phyloP scores from a whole-genome alignment of 164 flowering plant species.

The Litsea cubeba region DNA sequence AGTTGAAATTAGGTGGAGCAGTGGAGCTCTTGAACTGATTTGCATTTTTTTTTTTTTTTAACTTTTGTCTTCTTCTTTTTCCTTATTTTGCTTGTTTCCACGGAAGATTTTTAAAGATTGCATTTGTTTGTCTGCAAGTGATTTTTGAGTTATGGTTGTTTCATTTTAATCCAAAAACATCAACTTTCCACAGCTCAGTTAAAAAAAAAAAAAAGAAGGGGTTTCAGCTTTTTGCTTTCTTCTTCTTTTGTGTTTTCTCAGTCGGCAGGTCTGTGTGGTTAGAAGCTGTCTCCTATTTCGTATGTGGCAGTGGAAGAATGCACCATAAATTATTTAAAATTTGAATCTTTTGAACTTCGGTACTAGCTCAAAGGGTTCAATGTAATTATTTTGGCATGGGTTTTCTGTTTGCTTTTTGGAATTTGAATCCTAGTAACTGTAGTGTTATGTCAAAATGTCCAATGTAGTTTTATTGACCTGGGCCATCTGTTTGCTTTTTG shows the following conservation, averaged over 20 bases:
- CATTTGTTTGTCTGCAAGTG: too few relatives aligned
- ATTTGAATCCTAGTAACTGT: constrained; percentile 4
- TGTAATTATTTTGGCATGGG: not conserved
- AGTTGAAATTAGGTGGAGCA: not conserved
- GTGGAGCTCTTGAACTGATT: not conserved
- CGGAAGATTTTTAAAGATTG: too few relatives aligned
- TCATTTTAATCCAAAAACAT: not conserved
- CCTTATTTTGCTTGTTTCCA: not conserved
- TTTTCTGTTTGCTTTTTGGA: not conserved
- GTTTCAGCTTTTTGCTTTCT: too few relatives aligned
- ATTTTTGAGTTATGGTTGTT: not conserved
- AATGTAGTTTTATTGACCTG: not conserved
- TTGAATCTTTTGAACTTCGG: not conserved
- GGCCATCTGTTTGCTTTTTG: not conserved
- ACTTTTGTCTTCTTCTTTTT: not conserved
- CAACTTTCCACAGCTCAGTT: not conserved
- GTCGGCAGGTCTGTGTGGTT: not conserved
- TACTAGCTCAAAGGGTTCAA: not conserved
- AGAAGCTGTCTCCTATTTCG: too few relatives aligned
- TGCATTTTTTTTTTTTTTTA: not conserved
- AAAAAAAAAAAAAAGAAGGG: too few relatives aligned
- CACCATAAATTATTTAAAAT: too few relatives aligned
- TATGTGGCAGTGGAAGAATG: too few relatives aligned
- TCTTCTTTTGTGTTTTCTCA: not conserved
- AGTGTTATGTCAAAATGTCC: not conserved